Percentiles rank a stretch among this genome's conserved stretches.
These are phyloP conservation scores for Botrytis fragariae DNA, from an alignment of 2,329 filamentous ascomycete genomes.

Conservation along the genomic window DNA sequence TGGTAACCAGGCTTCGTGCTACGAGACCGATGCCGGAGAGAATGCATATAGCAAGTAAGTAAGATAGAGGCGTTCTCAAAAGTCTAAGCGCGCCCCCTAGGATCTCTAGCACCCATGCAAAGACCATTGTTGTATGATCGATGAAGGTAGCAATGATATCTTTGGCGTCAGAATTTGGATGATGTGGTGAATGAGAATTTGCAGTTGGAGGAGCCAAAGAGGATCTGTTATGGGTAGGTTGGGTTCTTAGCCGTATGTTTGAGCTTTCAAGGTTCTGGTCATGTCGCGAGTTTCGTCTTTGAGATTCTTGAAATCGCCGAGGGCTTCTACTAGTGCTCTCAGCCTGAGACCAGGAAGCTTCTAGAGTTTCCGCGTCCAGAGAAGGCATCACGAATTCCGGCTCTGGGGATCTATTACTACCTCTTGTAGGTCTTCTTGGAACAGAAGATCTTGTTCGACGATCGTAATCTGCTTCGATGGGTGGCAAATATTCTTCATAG, in stretches of 20 bases:
- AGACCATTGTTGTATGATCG: slow-evolving; percentile 27
- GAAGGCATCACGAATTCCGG: slow-evolving; percentile 39
- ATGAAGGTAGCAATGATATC: slow-evolving; percentile 24
- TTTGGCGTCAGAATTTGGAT: slow-evolving; percentile 1
- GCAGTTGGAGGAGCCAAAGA: neutral
- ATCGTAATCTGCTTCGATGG: slow-evolving; percentile 26
- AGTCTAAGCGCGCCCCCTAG: slow-evolving; percentile 58
- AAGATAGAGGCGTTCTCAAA: slow-evolving; percentile 62
- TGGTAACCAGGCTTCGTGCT: slow-evolving; percentile 59
- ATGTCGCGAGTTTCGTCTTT: slow-evolving; percentile 27
- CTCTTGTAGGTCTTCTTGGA: slow-evolving; percentile 28
- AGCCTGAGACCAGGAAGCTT: slow-evolving; percentile 32
- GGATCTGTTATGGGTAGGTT: neutral
- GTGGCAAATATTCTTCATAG: slow-evolving; percentile 27
- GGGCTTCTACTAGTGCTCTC: slow-evolving; percentile 22
- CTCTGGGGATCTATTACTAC: slow-evolving; percentile 33
- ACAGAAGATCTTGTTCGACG: slow-evolving; percentile 20
- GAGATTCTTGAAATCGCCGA: slow-evolving; percentile 27
- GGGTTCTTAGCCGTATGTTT: slow-evolving; percentile 27
- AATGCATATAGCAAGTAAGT: slow-evolving; percentile 60
- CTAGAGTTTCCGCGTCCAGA: slow-evolving; percentile 34
- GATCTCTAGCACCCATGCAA: slow-evolving; percentile 54
- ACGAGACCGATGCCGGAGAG: slow-evolving; percentile 58
- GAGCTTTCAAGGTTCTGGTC: slow-evolving; percentile 25
- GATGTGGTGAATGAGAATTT: neutral